Percentiles rank a stretch among this genome's conserved stretches.
phyloP scores from a whole-genome alignment of 31 red algal genomes.

The Bonnemaisonia californica region DNA sequence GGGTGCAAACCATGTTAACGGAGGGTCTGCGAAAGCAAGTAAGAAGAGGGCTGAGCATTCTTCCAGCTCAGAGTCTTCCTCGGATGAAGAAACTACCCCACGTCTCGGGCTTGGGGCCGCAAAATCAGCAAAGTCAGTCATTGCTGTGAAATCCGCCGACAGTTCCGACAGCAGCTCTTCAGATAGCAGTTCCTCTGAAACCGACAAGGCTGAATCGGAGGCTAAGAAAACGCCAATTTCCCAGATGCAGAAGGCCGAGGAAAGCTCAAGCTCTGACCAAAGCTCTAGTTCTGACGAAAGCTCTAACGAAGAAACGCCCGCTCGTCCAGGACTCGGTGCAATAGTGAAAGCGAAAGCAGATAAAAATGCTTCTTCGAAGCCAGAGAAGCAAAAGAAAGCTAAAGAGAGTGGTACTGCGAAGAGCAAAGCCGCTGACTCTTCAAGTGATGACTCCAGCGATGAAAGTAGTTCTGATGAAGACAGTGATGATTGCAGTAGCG shows the following conservation, averaged over 20 bases:
- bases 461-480: conserved; percentile 10
- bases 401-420: too few relatives aligned
- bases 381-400: too few relatives aligned
- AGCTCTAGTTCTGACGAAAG: conserved; percentile 3
- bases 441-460: too few relatives aligned
- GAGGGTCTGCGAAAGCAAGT: neutral
- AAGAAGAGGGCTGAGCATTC: too few relatives aligned
- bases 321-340: neutral
- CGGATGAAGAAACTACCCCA: neutral
- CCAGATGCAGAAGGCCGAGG: neutral
- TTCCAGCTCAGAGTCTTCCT: neutral
- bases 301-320: neutral
- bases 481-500: neutral
- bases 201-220: neutral
- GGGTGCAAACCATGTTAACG: neutral
- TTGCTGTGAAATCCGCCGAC: too few relatives aligned
- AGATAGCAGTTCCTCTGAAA: neutral
- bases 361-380: neutral
- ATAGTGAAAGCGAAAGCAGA: neutral
- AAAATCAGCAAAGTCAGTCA: too few relatives aligned
- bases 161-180: neutral
- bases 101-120: too few relatives aligned
- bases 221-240: neutral
- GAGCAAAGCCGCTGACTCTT: too few relatives aligned
- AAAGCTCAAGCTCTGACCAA: neutral